Evolutionary conservation across 352 stramenopile species (phyloP).

Genomic region (Aphanomyces astaci): DNA sequence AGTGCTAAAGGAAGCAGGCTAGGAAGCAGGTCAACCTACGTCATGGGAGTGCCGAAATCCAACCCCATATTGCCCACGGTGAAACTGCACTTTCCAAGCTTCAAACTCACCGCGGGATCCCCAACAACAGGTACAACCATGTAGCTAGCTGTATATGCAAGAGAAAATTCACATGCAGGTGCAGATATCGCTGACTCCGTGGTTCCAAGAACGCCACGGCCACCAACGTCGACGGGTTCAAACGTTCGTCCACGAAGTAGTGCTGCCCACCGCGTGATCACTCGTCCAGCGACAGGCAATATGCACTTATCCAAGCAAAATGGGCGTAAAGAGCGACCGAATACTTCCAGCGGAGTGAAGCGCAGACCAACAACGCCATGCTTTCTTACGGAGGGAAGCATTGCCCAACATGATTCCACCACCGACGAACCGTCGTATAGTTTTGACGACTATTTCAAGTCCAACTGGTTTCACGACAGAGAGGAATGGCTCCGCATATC

Average conservation of each 20-base stretch:
- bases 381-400: background rate
- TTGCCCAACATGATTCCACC: background rate
- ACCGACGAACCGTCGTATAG: background rate
- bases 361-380: background rate
- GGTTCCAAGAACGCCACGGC: background rate
- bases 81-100: background rate
- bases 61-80: background rate
- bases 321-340: background rate
- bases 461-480: constrained; percentile 13
- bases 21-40: background rate
- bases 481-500: background rate
- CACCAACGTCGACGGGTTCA: background rate
- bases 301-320: background rate
- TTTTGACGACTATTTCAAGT: constrained; percentile 15
- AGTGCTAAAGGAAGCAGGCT: background rate
- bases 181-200: background rate
- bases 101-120: background rate
- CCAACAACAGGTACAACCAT: background rate
- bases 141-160: too few species aligned
- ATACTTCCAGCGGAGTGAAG: background rate
- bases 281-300: background rate
- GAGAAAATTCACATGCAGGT: too few species aligned
- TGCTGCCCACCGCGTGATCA: background rate
- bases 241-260: background rate
- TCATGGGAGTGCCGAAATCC: background rate